Evolutionary conservation across 2,329 filamentous ascomycete species (phyloP).

Genomic region (Leptographium procerum): DNA sequence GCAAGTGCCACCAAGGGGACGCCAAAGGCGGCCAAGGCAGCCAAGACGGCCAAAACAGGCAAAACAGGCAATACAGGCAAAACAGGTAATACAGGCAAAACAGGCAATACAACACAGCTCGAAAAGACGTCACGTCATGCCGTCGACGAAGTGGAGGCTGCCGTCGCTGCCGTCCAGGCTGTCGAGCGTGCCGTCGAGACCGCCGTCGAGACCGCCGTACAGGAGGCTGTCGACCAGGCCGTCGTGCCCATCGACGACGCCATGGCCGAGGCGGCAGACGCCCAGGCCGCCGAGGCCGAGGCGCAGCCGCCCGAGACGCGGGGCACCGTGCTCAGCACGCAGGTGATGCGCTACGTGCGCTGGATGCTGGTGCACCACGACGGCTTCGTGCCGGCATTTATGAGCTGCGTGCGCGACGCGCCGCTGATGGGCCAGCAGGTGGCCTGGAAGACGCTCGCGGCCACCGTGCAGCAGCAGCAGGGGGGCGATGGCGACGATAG

Average conservation of each 20-base stretch:
- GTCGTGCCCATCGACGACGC: conserved; percentile 13
- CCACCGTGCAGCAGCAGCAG: conserved; percentile 16
- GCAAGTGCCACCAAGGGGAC: conserved; percentile 19
- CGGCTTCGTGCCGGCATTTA: conserved; percentile 50
- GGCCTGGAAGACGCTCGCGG: conserved; percentile 35
- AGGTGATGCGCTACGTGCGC: conserved; percentile 39
- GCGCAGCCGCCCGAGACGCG: conserved; percentile 12
- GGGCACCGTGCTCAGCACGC: conserved; percentile 26
- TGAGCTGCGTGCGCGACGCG: conserved; percentile 43
- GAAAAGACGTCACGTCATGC: background rate
- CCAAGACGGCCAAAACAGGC: conserved; percentile 4
- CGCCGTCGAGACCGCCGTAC: background rate
- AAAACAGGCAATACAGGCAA: no score
- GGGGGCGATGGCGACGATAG: background rate
- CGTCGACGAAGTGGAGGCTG: background rate
- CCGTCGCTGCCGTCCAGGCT: background rate
- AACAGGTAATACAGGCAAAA: no score
- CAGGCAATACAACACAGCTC: no score
- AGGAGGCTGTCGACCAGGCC: background rate
- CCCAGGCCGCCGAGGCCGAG: conserved; percentile 13
- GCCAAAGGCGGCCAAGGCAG: background rate
- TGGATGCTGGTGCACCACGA: conserved; percentile 47
- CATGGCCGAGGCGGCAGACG: conserved; percentile 28
- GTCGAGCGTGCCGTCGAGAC: background rate
- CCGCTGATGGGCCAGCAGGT: conserved; percentile 42